phyloP scores from a whole-genome alignment of 805 yeast genomes.

The Metschnikowia henanensis region DNA sequence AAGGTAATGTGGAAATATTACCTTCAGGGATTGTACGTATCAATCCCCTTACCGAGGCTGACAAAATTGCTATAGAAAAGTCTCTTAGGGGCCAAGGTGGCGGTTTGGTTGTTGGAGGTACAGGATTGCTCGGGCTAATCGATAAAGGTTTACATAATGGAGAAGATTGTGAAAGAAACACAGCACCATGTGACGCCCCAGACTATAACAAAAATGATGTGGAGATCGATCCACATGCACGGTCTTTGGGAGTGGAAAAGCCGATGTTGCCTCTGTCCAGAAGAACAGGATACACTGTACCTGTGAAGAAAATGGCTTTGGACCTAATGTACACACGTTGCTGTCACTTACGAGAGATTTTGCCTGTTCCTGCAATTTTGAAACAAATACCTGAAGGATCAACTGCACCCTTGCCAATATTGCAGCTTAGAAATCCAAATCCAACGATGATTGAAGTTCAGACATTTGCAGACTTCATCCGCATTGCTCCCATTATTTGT shows the following conservation, averaged over 20 bases:
- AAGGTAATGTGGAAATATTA: conserved; percentile 67
- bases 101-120: conserved; percentile 79
- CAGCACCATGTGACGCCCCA: background rate
- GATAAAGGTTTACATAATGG: conserved; percentile 8
- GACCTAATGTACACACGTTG: conserved; percentile 88
- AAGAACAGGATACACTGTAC: conserved; percentile 26
- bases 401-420: conserved; percentile 66
- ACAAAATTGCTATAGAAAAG: conserved; percentile 43
- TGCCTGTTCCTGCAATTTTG: conserved; percentile 88
- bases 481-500: conserved; percentile 80
- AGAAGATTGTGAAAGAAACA: conserved; percentile 8
- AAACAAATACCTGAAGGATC: conserved; percentile 80
- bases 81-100: conserved; percentile 47
- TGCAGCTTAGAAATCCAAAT: conserved; percentile 79
- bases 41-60: conserved; percentile 56
- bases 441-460: conserved; percentile 88
- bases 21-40: conserved; percentile 54
- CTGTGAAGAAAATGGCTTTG: conserved; percentile 48
- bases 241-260: conserved; percentile 16
- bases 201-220: conserved; percentile 10
- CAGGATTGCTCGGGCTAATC: conserved; percentile 59
- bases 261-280: conserved; percentile 8
- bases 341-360: conserved; percentile 86
- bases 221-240: conserved; percentile 14
- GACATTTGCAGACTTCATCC: conserved; percentile 83